Evolutionary conservation across 2,329 filamentous ascomycete genomes (phyloP), one percentile per base, ranked within the genome.

Genomic region (Fusarium albidum): DNA sequence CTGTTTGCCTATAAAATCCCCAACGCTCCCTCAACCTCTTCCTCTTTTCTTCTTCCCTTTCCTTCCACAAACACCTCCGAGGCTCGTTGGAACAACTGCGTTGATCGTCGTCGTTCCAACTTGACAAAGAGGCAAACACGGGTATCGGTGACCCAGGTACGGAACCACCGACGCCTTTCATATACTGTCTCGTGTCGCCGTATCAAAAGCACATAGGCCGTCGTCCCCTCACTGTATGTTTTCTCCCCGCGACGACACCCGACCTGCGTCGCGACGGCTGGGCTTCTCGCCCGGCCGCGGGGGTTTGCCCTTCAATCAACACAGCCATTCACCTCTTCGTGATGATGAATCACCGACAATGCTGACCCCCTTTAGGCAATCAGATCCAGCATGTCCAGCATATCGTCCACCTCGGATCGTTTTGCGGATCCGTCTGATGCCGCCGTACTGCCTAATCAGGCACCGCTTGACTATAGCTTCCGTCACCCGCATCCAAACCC

Each of bases 201-300:
- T 28, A 43, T 34, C 34, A 25, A 17, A 61, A 41, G 27, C 25
- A 38, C 12, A 35, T 32, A 18, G 37, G 27, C 35, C 46, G 12
- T 18, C 11, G 33, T 42, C 29, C 25, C 29, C 43, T 37, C 26
- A 7, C 42, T 14, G 58, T 64, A 50, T 43, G 55, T 59, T 60
- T 40, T 21, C 6, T 6, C 9, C 11, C 12, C 8, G 12, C 13
- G 9, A 14, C 11, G 29, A 18, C 17, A 7, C 13, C 18, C 13
- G 2, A 4, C 28, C 6, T 5, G 15, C 14, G 6, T 10, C 12
- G 7, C 37, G 15, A 28, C 29, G 39, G 25, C n/a, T 18, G 9
- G 9, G 9, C 32, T 42, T 44, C 27, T n/a, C 11, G 35, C 5
- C 28, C 4, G 14, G 18, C 11, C 14, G 40, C 14, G 18, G 6